Conservation (phyloP, 2,329 filamentous ascomycete genomes). For the Venturiaceae sp. region DNA sequence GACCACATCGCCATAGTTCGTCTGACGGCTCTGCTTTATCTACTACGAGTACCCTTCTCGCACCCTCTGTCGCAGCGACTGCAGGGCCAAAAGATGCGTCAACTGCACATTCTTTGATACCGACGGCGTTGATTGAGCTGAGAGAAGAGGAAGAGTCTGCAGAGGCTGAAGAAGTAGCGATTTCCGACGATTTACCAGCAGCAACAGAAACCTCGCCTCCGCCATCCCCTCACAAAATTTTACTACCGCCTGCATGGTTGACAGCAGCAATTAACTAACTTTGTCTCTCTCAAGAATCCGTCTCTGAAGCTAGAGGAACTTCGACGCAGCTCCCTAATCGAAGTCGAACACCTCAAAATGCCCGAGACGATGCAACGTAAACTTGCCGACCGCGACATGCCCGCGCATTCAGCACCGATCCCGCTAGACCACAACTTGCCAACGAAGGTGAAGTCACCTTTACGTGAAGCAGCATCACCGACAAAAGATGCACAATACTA, state of each 20-base stretch:
- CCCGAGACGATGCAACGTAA: not conserved
- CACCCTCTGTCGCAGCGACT: not conserved
- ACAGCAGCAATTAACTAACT: slow-evolving; percentile 1
- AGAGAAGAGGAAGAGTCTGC: not conserved
- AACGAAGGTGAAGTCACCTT: not conserved
- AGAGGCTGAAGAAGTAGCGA: not conserved
- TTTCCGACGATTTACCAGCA: not conserved
- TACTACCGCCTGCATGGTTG: not conserved
- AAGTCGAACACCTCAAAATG: slow-evolving; percentile 25
- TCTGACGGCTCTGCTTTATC: slow-evolving; percentile 5
- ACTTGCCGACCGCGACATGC: slow-evolving; percentile 3
- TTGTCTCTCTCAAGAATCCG: slow-evolving; percentile 29
- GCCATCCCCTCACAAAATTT: not conserved
- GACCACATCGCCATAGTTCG: slow-evolving; percentile 3
- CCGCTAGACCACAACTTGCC: not conserved
- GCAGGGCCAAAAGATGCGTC: not conserved
- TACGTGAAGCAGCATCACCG: not conserved
- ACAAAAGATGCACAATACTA: not conserved
- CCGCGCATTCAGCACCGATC: not conserved
- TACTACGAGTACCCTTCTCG: slow-evolving; percentile 1
- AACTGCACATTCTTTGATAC: not conserved
- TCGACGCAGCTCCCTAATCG: slow-evolving; percentile 32
- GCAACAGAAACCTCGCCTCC: not conserved
- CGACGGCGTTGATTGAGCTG: not conserved
- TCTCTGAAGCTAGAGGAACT: slow-evolving; percentile 35